Evolutionary conservation across 179 eudicot species (phyloP).

Genomic region (Silene noctiflora): DNA sequence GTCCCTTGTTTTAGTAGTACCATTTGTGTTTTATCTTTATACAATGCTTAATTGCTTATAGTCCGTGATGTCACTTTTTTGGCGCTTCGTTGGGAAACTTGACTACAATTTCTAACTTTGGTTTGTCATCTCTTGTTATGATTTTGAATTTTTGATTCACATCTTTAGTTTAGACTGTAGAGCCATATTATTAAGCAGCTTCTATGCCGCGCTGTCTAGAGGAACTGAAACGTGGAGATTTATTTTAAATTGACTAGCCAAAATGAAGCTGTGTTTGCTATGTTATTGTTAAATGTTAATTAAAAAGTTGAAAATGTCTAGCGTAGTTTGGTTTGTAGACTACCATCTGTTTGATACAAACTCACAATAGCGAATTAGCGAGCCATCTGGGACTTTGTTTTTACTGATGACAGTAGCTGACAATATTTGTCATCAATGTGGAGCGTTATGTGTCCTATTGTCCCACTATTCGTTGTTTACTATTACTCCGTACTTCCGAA

Average conservation of each 20-base stretch:
- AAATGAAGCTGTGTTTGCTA: neutral
- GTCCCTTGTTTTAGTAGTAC: neutral
- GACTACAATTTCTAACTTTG: neutral
- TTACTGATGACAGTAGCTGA: neutral
- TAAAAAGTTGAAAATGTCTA: neutral
- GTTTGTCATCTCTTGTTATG: neutral
- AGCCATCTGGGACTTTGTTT: neutral
- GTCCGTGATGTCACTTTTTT: neutral
- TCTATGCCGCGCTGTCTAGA: neutral
- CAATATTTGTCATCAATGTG: neutral
- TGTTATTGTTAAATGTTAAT: neutral
- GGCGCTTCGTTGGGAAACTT: neutral
- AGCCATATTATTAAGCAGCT: neutral
- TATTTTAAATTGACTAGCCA: neutral
- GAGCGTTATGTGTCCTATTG: neutral
- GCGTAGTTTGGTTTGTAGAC: neutral
- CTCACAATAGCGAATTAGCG: neutral
- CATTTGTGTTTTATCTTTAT: neutral
- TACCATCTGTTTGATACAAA: neutral
- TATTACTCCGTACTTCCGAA: neutral
- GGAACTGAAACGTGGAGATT: neutral
- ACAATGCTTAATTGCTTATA: neutral
- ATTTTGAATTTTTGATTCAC: neutral
- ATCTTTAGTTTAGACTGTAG: neutral
- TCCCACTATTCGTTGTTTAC: neutral